Conservation (phyloP, 306 rosid genomes). For the Cucumis hystrix region DNA sequence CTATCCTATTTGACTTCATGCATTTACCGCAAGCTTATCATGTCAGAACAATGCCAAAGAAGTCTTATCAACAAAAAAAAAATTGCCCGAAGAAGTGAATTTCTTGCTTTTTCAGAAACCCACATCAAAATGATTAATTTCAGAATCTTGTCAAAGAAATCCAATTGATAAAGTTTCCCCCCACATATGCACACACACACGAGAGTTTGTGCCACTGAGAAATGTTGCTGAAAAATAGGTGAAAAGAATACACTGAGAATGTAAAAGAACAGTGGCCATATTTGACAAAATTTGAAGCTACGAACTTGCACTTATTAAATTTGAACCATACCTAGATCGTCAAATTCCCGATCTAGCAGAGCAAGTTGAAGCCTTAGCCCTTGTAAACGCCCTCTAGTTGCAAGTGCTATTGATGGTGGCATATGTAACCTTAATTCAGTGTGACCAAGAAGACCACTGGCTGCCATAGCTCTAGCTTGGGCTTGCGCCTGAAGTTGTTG, state of each 20-base stretch:
- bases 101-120: not conserved
- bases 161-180: not conserved
- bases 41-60: not conserved
- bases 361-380: constrained; percentile 98
- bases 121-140: not conserved
- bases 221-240: too few relatives aligned
- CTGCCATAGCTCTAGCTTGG: constrained; percentile 82
- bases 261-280: not conserved
- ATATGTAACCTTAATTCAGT: constrained; percentile 76
- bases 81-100: not conserved
- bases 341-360: constrained; percentile 95
- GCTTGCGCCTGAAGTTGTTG: constrained; percentile 98
- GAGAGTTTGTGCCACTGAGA: not conserved
- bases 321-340: constrained; percentile 50
- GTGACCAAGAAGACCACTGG: constrained; percentile 81
- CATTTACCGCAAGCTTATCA: not conserved
- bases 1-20: not conserved
- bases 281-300: not conserved
- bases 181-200: not conserved
- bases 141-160: not conserved
- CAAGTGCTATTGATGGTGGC: constrained; percentile 85
- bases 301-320: not conserved
- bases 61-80: not conserved
- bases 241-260: not conserved
- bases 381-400: constrained; percentile 81